A percentile compares a stretch with the other conserved stretches of the same genome.
Evolutionary conservation across 2,329 filamentous ascomycete species (phyloP).

Genomic region (Helicocarpus griseus): DNA sequence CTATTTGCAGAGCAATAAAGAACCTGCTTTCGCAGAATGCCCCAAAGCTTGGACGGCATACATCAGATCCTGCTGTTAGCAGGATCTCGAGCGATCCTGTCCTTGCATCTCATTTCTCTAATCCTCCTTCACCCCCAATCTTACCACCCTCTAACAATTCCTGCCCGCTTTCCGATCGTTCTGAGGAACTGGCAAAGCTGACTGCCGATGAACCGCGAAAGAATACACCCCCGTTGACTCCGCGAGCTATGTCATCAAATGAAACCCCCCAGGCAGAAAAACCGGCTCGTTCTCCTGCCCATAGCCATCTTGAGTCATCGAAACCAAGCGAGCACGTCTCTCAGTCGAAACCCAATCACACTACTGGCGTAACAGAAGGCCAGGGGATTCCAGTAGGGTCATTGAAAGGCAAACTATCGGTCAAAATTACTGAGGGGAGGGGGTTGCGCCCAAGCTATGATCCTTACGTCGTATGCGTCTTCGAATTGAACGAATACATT

Average conservation of each 20-base stretch:
- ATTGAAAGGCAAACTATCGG: slow-evolving; percentile 76
- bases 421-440: slow-evolving; percentile 79
- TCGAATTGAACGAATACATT: slow-evolving; percentile 93
- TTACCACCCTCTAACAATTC: slow-evolving; percentile 32
- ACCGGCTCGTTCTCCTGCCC: slow-evolving; percentile 13
- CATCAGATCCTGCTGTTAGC: slow-evolving; percentile 47
- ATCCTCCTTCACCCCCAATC: slow-evolving; percentile 47
- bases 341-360: slow-evolving; percentile 6
- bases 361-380: slow-evolving; percentile 15
- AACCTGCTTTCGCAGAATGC: slow-evolving; percentile 31
- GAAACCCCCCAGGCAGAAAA: slow-evolving; percentile 35
- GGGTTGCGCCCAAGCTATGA: slow-evolving; percentile 73
- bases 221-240: slow-evolving; percentile 87
- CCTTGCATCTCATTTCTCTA: slow-evolving; percentile 59
- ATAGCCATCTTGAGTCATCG: slow-evolving; percentile 17
- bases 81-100: slow-evolving; percentile 56
- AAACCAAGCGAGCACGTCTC: slow-evolving; percentile 14
- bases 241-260: slow-evolving; percentile 74
- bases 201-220: slow-evolving; percentile 61
- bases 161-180: slow-evolving; percentile 31
- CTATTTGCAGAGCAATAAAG: slow-evolving; percentile 36
- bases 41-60: slow-evolving; percentile 33
- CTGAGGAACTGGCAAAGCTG: slow-evolving; percentile 54
- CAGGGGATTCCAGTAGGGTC: slow-evolving; percentile 55
- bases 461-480: slow-evolving; percentile 92